phyloP scores from a whole-genome alignment of 495 filamentous ascomycete genomes.

The Trichocladium antarcticum region DNA sequence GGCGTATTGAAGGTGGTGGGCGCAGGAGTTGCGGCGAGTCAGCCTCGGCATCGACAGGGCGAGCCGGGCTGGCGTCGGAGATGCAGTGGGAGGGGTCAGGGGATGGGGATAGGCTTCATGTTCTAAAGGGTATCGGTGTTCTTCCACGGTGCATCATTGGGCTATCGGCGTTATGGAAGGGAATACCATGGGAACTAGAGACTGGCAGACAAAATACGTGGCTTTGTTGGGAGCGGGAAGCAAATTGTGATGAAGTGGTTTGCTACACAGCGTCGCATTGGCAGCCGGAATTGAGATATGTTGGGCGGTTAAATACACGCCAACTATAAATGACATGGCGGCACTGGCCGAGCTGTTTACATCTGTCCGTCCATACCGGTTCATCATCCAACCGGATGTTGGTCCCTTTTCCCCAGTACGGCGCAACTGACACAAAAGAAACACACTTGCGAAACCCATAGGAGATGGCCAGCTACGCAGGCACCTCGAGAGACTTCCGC shows the following conservation, averaged over 20 bases:
- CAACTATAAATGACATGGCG: too few relatives aligned
- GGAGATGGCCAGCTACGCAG: neutral
- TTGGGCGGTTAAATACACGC: too few relatives aligned
- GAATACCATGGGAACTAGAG: neutral
- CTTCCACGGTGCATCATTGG: neutral
- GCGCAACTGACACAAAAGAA: neutral
- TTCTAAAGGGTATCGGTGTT: too few relatives aligned
- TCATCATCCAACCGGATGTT: too few relatives aligned
- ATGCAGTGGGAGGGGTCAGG: too few relatives aligned
- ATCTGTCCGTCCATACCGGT: too few relatives aligned
- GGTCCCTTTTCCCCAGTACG: too few relatives aligned
- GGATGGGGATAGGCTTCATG: too few relatives aligned
- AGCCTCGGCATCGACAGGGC: neutral
- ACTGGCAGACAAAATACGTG: neutral
- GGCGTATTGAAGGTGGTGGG: constrained; percentile 8
- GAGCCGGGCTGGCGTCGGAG: neutral
- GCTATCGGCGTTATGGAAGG: neutral
- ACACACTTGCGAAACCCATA: neutral
- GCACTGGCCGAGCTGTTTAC: too few relatives aligned
- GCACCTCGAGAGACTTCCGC: constrained; percentile 29
- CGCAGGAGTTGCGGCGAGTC: neutral
- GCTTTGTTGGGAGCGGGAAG: neutral
- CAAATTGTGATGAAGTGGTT: too few relatives aligned
- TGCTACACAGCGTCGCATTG: too few relatives aligned
- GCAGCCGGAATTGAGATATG: too few relatives aligned